These are phyloP conservation scores for Rhizodiscina lignyota DNA, from an alignment of 495 filamentous ascomycete species.

Conservation along the genomic window DNA sequence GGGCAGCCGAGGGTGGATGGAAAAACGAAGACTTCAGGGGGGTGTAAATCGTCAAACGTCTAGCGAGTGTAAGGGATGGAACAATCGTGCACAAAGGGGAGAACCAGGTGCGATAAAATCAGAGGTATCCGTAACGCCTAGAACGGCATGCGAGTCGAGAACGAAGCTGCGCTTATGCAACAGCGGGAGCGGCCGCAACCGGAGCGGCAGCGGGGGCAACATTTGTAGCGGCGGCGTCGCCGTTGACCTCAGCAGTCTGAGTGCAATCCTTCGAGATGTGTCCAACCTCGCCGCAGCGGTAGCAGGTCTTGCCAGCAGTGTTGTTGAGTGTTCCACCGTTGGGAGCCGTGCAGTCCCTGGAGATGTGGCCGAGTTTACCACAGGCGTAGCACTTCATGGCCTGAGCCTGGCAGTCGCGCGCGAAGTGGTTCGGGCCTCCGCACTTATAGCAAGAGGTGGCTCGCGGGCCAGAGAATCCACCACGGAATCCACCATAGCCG, in stretches of 20 bases:
- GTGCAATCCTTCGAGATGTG: conserved; percentile 95
- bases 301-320: conserved; percentile 90
- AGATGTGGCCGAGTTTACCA: conserved; percentile 96
- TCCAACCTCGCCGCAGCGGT: conserved; percentile 86
- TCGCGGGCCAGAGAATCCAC: conserved; percentile 32
- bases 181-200: conserved; percentile 17
- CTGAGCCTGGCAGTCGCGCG: conserved; percentile 96
- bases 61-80: too few relatives aligned
- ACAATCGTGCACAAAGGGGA: too few relatives aligned
- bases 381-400: conserved; percentile 99
- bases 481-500: conserved; percentile 36
- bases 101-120: too few relatives aligned
- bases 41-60: too few relatives aligned
- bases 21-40: too few relatives aligned
- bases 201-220: conserved; percentile 11
- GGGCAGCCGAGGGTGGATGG: conserved; percentile 12
- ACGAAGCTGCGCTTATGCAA: too few relatives aligned
- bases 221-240: conserved; percentile 24
- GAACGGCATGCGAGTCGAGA: too few relatives aligned
- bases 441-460: conserved; percentile 98
- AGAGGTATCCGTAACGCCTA: too few relatives aligned
- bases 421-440: conserved; percentile 96
- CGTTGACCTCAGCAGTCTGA: conserved; percentile 34
- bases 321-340: conserved; percentile 89
- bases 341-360: conserved; percentile 90